Evolutionary conservation across 495 filamentous ascomycete genomes (phyloP).

Genomic region (Annulohypoxylon moriforme): DNA sequence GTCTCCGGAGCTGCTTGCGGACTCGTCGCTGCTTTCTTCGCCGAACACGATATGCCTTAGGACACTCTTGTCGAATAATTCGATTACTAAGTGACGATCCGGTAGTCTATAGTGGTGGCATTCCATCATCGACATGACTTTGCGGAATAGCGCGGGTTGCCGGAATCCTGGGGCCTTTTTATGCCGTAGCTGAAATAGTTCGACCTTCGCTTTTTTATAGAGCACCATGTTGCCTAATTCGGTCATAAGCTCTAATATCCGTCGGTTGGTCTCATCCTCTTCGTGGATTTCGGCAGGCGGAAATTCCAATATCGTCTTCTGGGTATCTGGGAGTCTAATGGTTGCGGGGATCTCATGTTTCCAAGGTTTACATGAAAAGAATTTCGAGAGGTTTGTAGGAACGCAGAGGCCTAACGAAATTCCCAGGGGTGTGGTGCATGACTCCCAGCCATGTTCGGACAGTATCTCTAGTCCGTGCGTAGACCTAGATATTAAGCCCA

Average conservation of each 20-base stretch:
- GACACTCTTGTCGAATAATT: constrained; percentile 91
- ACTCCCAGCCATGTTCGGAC: constrained; percentile 88
- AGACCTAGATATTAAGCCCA: constrained; percentile 91
- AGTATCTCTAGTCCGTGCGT: constrained; percentile 92
- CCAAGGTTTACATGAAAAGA: constrained; percentile 72
- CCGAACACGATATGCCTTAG: constrained; percentile 80
- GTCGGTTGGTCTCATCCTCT: constrained; percentile 66
- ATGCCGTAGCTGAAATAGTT: constrained; percentile 70
- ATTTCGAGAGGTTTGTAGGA: constrained; percentile 76
- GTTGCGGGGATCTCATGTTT: constrained; percentile 56
- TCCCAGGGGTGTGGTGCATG: constrained; percentile 84
- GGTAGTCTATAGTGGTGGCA: constrained; percentile 87
- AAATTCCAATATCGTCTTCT: constrained; percentile 55
- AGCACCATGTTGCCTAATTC: constrained; percentile 91
- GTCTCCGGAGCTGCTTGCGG: constrained; percentile 54
- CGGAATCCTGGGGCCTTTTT: constrained; percentile 74
- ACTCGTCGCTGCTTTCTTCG: constrained; percentile 57
- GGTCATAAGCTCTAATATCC: constrained; percentile 80
- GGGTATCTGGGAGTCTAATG: constrained; percentile 54
- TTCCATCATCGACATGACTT: constrained; percentile 87
- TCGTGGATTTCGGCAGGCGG: constrained; percentile 51
- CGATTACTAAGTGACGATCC: constrained; percentile 86
- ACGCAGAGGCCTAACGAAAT: constrained; percentile 88
- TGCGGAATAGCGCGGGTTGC: constrained; percentile 79
- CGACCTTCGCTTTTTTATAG: constrained; percentile 77